Base-by-base conservation (phyloP, 768 basidiomycete species). In the Rhizopogon roseolus region DNA sequence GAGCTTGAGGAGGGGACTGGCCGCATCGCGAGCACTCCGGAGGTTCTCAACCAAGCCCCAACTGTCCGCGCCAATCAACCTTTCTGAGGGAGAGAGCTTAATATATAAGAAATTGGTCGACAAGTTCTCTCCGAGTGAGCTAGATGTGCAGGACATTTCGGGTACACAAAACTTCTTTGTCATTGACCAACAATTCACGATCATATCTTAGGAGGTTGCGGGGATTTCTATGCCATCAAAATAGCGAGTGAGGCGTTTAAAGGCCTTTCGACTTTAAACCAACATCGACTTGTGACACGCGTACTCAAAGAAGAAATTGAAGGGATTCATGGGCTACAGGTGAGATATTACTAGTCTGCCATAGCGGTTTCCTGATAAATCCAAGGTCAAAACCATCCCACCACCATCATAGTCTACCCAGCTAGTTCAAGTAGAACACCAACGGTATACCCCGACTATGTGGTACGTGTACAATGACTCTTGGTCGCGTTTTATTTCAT, bases 91-190 rank as follows among this genome's bases (percentile, higher is more conserved):
- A n/a, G 92, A 94, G 71, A 73, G 75, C 56, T 68, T 68, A 53
- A 94, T 96, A 50, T 76, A 77, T 58, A 66, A 75, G 22, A 98
- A 96, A 71, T 74, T 98, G 28, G 77, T 76, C 11, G 78, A 81
- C 39, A 81, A 72, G 62, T 93, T 99, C 67, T 71, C 78, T n/a
- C 91, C 95, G 9, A 82, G 86, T 13, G 80, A 86, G 55, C 73
- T 98, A 17, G 80, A 84, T 56, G 94, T 98, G 2, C 86, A 94
- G 72, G 96, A 99, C 69, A 82, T 95, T n/a, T 98, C 95, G 27
- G 96, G 96, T 94, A 36, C 34, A 36, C 13, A 22, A 57, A 81
- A 64, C 28, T 44, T n/a, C 44, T 43, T 34, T 58, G 14, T 53
- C 22, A 5, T 3, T 52, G 34, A 25, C 25, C 28, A 28, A 34